Conservation (phyloP, 2,329 filamentous ascomycete species). For the Phaeosphaeria sp. region DNA sequence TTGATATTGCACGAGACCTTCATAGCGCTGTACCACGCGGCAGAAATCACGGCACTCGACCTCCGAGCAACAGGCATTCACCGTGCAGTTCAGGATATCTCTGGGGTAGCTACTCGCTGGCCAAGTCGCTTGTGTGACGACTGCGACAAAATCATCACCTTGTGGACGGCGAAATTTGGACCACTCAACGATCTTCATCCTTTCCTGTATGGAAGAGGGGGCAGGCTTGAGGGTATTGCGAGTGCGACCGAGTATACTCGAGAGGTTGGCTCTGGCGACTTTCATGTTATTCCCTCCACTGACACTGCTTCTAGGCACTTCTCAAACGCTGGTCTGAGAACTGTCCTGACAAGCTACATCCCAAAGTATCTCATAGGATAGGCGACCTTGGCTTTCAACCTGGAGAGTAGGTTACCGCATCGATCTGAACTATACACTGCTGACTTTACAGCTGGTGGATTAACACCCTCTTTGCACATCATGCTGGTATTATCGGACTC, state of each 20-base stretch:
- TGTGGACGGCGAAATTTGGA: conserved; percentile 51
- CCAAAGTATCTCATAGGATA: conserved; percentile 40
- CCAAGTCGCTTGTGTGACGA: conserved; percentile 53
- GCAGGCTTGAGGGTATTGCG: conserved; percentile 52
- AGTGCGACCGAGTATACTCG: conserved; percentile 46
- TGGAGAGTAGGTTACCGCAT: conserved; percentile 49
- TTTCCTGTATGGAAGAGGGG: conserved; percentile 52
- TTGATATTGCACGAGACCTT: conserved; percentile 54
- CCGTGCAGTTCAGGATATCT: conserved; percentile 51
- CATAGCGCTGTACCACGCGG: conserved; percentile 23
- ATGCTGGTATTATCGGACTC: conserved; percentile 57
- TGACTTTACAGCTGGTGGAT: conserved; percentile 56
- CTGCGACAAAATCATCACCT: conserved; percentile 50
- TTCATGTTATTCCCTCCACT: not conserved
- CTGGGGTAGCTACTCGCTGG: conserved; percentile 57
- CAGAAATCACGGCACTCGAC: conserved; percentile 40
- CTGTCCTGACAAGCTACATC: conserved; percentile 38
- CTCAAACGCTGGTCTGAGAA: conserved; percentile 41
- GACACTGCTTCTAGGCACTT: conserved; percentile 32
- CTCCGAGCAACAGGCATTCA: conserved; percentile 56
- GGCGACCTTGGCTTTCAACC: conserved; percentile 55
- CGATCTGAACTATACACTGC: not conserved
- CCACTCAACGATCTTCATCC: conserved; percentile 47
- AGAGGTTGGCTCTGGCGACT: conserved; percentile 33
- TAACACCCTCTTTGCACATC: conserved; percentile 55